Base-by-base conservation (phyloP, 1,284 basidiomycete species). In the Tranzscheliella williamsii region DNA sequence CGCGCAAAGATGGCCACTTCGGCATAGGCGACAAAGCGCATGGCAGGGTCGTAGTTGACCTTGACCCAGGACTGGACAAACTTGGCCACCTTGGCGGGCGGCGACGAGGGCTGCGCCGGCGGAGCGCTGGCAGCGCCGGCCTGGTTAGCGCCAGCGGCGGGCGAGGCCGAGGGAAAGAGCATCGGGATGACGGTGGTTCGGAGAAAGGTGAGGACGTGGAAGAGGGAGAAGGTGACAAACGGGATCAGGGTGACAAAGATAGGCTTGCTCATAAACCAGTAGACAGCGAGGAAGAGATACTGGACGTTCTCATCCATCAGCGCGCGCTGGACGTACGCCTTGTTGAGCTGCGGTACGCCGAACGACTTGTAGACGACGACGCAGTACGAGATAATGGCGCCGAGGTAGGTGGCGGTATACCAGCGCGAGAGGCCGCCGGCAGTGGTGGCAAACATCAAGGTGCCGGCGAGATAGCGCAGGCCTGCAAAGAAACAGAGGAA, bases 251-350 rank as follows among this genome's bases (percentile, higher is more conserved):
- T 78, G 44, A 78, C 67, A 39, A 72, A 73, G 61, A 78, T 77
- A 27, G 76, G 73, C 53, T 70, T 71, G 38, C 60, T 70, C 60
- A 73, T 75, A 62, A 71, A 72, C 76, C 76, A 78, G 68, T 78
- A 76, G 24, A 78, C 52, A 4, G 75, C 74, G 17, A 78, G 51
- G 38, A 73, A 62, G 24, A 76, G 61, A 49, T 78, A 78, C 52
- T 77, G 75, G 24, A 78, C 76, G 43, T 78, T 78, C 50, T 78
- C 76, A 35, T 78, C 76, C 71, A 78, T 73, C 16, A 70, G 43
- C 1, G 75, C 74, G 21, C 76, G 71, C 53, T 78, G 73, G n/a
- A 78, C 50, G 58, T 74, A 76, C 1, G 73, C 56, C 33, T 67
- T 67, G 44, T 68, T 74, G 38, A 73, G 56, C 30, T 75, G 75